Percentiles rank a stretch among this genome's conserved stretches.
Conservation (phyloP, 495 filamentous ascomycete species). For the Penicillium turbatum region DNA sequence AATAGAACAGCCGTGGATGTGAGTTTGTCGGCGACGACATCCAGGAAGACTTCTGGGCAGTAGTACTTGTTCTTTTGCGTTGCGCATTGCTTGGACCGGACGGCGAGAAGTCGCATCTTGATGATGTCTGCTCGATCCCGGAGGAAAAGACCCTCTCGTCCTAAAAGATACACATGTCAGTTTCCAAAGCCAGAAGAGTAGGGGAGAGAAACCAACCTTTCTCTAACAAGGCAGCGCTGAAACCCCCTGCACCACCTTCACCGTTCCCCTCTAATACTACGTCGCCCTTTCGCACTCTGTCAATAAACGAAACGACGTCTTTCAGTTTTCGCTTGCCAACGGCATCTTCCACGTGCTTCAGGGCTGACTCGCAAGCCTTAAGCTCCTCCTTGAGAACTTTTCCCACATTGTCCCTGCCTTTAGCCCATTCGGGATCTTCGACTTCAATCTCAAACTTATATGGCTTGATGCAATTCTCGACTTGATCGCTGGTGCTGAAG, state of each 20-base stretch:
- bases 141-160: constrained; percentile 88
- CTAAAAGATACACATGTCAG: constrained; percentile 42
- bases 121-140: constrained; percentile 84
- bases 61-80: constrained; percentile 83
- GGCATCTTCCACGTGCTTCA: constrained; percentile 65
- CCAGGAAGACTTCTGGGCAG: constrained; percentile 95
- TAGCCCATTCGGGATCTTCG: constrained; percentile 80
- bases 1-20: constrained; percentile 93
- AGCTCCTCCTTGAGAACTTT: constrained; percentile 79
- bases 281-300: constrained; percentile 79
- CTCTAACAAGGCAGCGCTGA: constrained; percentile 73
- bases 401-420: constrained; percentile 73
- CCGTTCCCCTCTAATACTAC: constrained; percentile 78
- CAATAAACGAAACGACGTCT: constrained; percentile 89
- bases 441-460: constrained; percentile 98
- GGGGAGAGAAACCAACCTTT: constrained; percentile 55
- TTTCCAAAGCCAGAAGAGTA: neutral
- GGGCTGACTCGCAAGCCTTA: constrained; percentile 70
- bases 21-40: constrained; percentile 93
- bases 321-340: constrained; percentile 78
- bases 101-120: constrained; percentile 79
- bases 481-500: constrained; percentile 93
- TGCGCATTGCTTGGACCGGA: constrained; percentile 84
- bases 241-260: constrained; percentile 82
- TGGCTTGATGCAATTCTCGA: constrained; percentile 99